Evolutionary conservation across 2,329 filamentous ascomycete species (phyloP).

Genomic region (Cladorrhinum sp.): DNA sequence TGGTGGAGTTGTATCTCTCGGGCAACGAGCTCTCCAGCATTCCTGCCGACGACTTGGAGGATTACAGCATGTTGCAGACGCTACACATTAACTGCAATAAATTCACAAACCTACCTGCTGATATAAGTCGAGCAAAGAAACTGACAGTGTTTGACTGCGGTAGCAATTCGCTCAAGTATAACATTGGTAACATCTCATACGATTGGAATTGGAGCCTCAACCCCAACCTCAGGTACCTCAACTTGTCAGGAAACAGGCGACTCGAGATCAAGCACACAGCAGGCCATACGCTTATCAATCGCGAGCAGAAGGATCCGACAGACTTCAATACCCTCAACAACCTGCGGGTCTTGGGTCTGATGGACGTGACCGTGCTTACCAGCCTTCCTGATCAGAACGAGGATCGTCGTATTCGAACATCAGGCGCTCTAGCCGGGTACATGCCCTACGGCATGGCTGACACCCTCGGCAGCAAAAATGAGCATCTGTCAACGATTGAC

Average conservation of each 20-base stretch:
- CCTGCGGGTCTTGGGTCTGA: constrained; percentile 83
- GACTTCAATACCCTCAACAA: constrained; percentile 86
- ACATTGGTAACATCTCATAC: constrained; percentile 97
- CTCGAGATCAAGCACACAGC: constrained; percentile 78
- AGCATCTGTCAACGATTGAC: constrained; percentile 93
- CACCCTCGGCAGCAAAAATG: constrained; percentile 76
- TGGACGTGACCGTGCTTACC: constrained; percentile 96
- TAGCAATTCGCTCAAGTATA: constrained; percentile 95
- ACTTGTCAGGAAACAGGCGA: constrained; percentile 93
- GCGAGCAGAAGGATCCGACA: constrained; percentile 62
- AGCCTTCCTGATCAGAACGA: constrained; percentile 94
- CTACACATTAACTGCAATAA: constrained; percentile 97
- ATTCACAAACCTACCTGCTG: constrained; percentile 92
- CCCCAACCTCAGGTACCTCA: constrained; percentile 88
- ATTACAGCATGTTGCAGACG: constrained; percentile 80
- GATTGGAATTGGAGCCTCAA: constrained; percentile 99
- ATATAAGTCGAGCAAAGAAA: constrained; percentile 90
- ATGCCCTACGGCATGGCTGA: constrained; percentile 98
- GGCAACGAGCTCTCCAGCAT: constrained; percentile 91
- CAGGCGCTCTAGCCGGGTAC: constrained; percentile 85
- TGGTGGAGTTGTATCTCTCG: constrained; percentile 90
- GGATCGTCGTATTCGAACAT: constrained; percentile 92
- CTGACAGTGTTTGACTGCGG: constrained; percentile 90
- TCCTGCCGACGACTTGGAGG: constrained; percentile 90
- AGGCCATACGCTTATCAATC: constrained; percentile 55